Evolutionary conservation across 345 rosid species (phyloP), one percentile per base, ranked within the genome.

Genomic region (Populus pruinosa): DNA sequence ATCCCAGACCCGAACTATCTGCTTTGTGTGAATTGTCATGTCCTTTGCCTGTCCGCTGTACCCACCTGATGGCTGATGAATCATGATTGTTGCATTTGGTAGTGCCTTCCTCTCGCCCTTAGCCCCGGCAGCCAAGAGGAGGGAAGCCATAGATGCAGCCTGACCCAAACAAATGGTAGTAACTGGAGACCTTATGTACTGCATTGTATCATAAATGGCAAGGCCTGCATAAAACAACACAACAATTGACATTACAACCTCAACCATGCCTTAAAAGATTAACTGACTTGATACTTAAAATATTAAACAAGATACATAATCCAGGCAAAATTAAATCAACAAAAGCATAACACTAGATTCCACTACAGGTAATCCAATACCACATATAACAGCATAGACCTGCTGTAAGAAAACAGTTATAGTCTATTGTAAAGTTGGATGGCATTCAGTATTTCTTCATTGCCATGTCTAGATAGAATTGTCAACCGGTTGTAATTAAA

Each of bases 61-160:
- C 27, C 99, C 99, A 29, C 98, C 99, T 5, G 99, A 96, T 68
- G 99, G 99, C 84, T 96, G 98, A 81, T 94, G 99, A 85, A 96
- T 90, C 99, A 96, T 96, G 71, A 94, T 70, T 0, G 98, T 96
- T 2, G 98, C 93, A 81, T 94, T 92, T 20, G 99, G 99, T 18
- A 94, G 94, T 3, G 98, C 68, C 87, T 91, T 85, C 81, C 99
- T 91, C 87, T 96, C 96, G 16, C 98, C 98, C 84, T 89, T 91
- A 49, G 96, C 77, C 25, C 98, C 99, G 0, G 99, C 93, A 67
- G 99, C 90, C 82, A 96, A 83, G 33, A 96, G 97, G n/a, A 96
- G 95, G 76, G 99, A 96, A 76, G 85, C 98, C 99, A 96, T 94
- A 9, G 99, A 96, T 21, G 99, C 99, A 80, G 99, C 99, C 81